Conservation (phyloP, 805 yeast species). For the Nakazawaea ambrosiae region DNA sequence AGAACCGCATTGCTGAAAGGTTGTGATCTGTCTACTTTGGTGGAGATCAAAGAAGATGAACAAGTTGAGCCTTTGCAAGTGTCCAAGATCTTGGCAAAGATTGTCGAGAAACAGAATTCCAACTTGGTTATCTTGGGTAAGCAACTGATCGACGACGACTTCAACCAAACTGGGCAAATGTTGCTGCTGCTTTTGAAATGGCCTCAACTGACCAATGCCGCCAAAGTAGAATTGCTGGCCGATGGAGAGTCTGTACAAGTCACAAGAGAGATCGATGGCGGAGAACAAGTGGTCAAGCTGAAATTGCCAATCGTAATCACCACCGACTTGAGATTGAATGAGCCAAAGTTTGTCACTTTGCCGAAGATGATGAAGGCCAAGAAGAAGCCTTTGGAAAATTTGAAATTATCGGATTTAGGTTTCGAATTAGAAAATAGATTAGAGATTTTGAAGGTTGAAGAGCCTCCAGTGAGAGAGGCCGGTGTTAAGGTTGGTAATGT, state of each 20-base stretch:
- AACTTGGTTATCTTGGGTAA: constrained; percentile 89
- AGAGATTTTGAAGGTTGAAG: constrained; percentile 66
- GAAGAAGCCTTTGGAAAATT: constrained; percentile 80
- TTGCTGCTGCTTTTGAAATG: constrained; percentile 87
- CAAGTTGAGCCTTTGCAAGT: constrained; percentile 79
- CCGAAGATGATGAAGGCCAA: constrained; percentile 98
- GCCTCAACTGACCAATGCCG: constrained; percentile 97
- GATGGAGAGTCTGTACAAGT: constrained; percentile 52
- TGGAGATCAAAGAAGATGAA: constrained; percentile 68
- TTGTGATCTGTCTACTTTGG: constrained; percentile 75
- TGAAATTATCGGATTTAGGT: constrained; percentile 60
- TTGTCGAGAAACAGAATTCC: constrained; percentile 62
- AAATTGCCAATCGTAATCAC: constrained; percentile 81
- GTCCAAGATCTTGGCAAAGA: constrained; percentile 73
- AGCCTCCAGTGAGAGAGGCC: constrained; percentile 76
- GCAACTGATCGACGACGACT: constrained; percentile 94
- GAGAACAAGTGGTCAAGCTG: constrained; percentile 75
- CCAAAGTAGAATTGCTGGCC: constrained; percentile 62
- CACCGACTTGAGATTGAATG: constrained; percentile 89
- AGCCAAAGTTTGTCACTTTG: constrained; percentile 91
- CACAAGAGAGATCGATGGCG: constrained; percentile 93
- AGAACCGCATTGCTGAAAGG: constrained; percentile 94
- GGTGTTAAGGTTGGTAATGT: constrained; percentile 78
- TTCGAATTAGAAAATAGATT: constrained; percentile 58
- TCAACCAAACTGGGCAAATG: constrained; percentile 95